Base-by-base conservation (phyloP, 106 monocot genomes). In the Allium fistulosum region DNA sequence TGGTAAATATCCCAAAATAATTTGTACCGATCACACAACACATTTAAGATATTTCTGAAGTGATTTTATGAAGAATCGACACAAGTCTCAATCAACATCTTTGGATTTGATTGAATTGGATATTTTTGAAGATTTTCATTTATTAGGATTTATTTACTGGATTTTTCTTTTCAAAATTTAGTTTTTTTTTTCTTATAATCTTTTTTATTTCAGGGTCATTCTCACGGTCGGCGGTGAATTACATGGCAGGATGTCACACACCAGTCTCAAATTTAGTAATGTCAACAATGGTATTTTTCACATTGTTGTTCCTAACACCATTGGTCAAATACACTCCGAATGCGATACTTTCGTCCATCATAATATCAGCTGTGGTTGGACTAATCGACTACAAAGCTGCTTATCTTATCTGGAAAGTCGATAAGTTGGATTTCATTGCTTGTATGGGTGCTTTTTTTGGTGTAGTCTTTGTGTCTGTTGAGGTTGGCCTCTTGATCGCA, bases 381-480 rank as follows among this genome's bases (percentile, higher is more conserved):
- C 76, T 94, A 1, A 77, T 94, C 9, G 87, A 94, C 62, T 84
- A 72, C 9, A 58, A 90, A 17, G 86, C 90, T 15, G 87, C 84
- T 69, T 49, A 79, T 51, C 84, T 81, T 22, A 90, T 94, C 26
- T 94, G 89, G 90, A 94, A 90, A 60, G 80, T 87, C 62, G 93
- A 94, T 74, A 94, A 90, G 67, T 57, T 94, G 16, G 93, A 94
- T 67, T 94, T 94, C 63, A 66, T 94, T 57, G 90, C 89, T 5
- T 94, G 93, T 75, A 82, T 82, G 82, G 93, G 93, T 68, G 90
- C 93, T 51, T 94, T 94, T 71, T 81, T 94, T 63, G 94, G 94
- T 7, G 94, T 94, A 15, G 65, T 94, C 0, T 94, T 94, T 71
- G 69, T 3, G 18, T 84, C 81, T 15, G 90, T 94, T 65, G 94